Percentiles rank a stretch among this genome's conserved stretches.
Evolutionary conservation across 345 rosid genomes (phyloP).

Genomic region (Adansonia digitata): DNA sequence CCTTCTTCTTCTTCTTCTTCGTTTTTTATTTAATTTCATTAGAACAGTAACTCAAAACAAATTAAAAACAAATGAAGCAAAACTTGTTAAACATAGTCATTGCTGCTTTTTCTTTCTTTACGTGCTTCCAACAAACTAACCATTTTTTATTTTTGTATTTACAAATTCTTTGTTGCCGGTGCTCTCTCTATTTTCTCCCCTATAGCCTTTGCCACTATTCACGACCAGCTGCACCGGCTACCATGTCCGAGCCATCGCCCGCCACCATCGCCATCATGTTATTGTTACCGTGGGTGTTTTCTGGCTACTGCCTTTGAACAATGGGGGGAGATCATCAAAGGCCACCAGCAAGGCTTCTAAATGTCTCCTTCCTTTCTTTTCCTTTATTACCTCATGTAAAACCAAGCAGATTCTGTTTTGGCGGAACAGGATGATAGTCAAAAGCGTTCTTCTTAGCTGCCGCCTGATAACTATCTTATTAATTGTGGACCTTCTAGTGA

Average conservation of each 20-base stretch:
- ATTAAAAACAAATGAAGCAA: not conserved
- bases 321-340: constrained; percentile 31
- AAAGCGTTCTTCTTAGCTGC: constrained; percentile 22
- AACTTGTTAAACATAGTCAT: not conserved
- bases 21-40: too few relatives aligned
- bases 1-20: too few relatives aligned
- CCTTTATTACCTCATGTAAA: constrained; percentile 19
- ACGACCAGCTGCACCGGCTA: not conserved
- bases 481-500: constrained; percentile 67
- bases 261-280: constrained; percentile 13
- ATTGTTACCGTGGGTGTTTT: not conserved
- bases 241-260: not conserved
- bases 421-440: not conserved
- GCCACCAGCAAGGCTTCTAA: constrained; percentile 1
- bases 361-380: constrained; percentile 20
- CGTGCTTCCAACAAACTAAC: constrained; percentile 44
- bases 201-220: not conserved
- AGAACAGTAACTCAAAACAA: too few relatives aligned
- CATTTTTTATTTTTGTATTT: constrained; percentile 5
- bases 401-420: constrained; percentile 13
- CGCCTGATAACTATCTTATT: constrained; percentile 61
- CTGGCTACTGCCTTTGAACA: not conserved
- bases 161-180: not conserved
- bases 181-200: not conserved
- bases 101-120: constrained; percentile 28